phyloP scores from a whole-genome alignment of 495 filamentous ascomycete genomes.

The Penicillium salamii region DNA sequence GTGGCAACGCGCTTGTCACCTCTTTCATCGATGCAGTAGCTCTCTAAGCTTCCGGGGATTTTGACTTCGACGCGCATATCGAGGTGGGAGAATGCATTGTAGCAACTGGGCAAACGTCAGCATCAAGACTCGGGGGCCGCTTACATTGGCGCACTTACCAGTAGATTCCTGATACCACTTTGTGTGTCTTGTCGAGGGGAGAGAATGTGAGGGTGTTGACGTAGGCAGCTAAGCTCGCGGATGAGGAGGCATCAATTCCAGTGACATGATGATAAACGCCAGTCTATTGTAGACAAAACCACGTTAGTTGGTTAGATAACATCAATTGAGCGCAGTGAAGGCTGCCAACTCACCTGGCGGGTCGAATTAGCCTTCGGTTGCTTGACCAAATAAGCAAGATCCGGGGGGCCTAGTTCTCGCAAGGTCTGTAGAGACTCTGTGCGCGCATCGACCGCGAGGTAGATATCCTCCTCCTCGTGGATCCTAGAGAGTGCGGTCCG shows the following conservation, averaged over 20 bases:
- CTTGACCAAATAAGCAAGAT: slow-evolving; percentile 92
- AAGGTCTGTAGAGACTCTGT: slow-evolving; percentile 80
- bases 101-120: slow-evolving; percentile 63
- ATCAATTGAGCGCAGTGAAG: background rate
- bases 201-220: slow-evolving; percentile 96
- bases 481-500: slow-evolving; percentile 55
- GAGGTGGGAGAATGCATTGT: slow-evolving; percentile 97
- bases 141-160: slow-evolving; percentile 55
- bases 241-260: slow-evolving; percentile 94
- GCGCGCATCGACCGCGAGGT: slow-evolving; percentile 83
- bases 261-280: slow-evolving; percentile 98
- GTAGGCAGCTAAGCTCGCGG: slow-evolving; percentile 93
- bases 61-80: slow-evolving; percentile 98
- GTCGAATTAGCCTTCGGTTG: slow-evolving; percentile 60
- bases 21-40: slow-evolving; percentile 93
- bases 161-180: slow-evolving; percentile 90
- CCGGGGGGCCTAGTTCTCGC: slow-evolving; percentile 91
- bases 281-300: slow-evolving; percentile 47
- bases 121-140: slow-evolving; percentile 12
- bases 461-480: slow-evolving; percentile 79
- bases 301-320: slow-evolving; percentile 3
- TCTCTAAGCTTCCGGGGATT: slow-evolving; percentile 91
- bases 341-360: slow-evolving; percentile 40
- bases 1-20: slow-evolving; percentile 90
- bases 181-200: slow-evolving; percentile 79